Percentiles rank a stretch among this genome's conserved stretches.
phyloP scores from a whole-genome alignment of 2,329 filamentous ascomycete species.

The Talaromyces sp. region DNA sequence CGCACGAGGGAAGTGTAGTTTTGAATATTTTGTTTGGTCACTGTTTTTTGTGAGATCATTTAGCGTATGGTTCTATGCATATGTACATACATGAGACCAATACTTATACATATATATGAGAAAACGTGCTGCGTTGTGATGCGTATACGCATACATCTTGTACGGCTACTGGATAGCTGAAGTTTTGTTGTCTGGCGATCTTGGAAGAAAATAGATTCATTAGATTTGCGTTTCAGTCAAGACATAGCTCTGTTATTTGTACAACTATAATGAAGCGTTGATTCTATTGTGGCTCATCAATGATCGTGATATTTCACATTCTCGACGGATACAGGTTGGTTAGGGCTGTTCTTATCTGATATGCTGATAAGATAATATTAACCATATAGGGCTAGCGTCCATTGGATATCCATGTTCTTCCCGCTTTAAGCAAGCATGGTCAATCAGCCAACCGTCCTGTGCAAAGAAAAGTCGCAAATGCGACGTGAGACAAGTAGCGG shows the following conservation, averaged over 20 bases:
- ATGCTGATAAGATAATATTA: not conserved
- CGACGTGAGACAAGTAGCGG: not conserved
- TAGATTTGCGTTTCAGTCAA: not conserved
- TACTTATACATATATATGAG: not conserved
- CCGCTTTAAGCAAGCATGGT: not conserved
- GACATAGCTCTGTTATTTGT: not conserved
- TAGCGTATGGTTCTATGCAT: slow-evolving; percentile 6
- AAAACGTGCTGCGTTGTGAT: not conserved
- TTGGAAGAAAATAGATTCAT: not conserved
- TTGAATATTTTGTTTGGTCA: not conserved
- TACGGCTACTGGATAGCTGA: slow-evolving; percentile 16
- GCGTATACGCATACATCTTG: slow-evolving; percentile 12
- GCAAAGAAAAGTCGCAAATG: not conserved
- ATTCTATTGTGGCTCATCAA: not conserved
- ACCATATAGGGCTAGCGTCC: not conserved
- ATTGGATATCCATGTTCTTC: not conserved
- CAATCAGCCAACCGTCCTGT: not conserved
- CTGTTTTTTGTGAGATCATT: not conserved
- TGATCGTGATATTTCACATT: not conserved
- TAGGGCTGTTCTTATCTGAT: not conserved
- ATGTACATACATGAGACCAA: slow-evolving; percentile 13
- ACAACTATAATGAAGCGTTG: not conserved
- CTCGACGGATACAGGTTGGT: not conserved
- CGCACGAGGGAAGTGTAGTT: slow-evolving; percentile 41
- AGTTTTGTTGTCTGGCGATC: not conserved